Base-by-base conservation (phyloP, 306 rosid genomes). In the Cicer bijugum region DNA sequence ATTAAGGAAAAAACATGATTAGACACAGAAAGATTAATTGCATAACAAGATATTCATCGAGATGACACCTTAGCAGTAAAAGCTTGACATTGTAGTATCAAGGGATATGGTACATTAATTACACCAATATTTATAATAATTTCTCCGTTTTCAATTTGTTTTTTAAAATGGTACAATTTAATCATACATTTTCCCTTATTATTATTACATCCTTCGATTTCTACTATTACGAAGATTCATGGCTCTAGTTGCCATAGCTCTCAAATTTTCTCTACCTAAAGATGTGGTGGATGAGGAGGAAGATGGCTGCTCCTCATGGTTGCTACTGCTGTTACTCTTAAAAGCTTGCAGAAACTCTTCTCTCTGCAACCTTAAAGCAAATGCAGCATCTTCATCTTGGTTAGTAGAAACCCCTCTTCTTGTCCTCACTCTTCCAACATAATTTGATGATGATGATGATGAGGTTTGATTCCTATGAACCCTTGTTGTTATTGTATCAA, bases 381-480 rank as follows among this genome's bases (percentile, higher is more conserved):
- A 74, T 44, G 97, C 97, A 75, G 90, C 95, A 84, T 94, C 99
- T 81, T 80, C 90, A 68, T 88, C 83, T 84, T 94, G 99, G 76
- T 58, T 78, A 8, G 84, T 78, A 8, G 84, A n/a, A 17, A 69
- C 28, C 70, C 83, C 76, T 84, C 95, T 81, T 65, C 88, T 84
- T 77, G 74, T 8, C 45, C 82, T 82, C 38, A 16, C 55, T 69
- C 91, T 76, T 4, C 23, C 40, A 15, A 70, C 55, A 14, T 56
- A 46, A 23, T 23, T 23, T 23, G 33, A 23, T 23, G 33, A 23
- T 23, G 75, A 19, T 45, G 68, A 35, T 44, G 78, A 11, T 9
- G 66, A 17, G 3, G 12, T 68, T 47, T 75, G 79, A 45, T 17
- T 67, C 72, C 75, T 71, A 1, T 28, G 55, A 58, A 51, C 79